A percentile compares a stretch with the other conserved stretches of the same genome.
Evolutionary conservation across 768 basidiomycete species (phyloP).

Genomic region (Suillus ampliporus): DNA sequence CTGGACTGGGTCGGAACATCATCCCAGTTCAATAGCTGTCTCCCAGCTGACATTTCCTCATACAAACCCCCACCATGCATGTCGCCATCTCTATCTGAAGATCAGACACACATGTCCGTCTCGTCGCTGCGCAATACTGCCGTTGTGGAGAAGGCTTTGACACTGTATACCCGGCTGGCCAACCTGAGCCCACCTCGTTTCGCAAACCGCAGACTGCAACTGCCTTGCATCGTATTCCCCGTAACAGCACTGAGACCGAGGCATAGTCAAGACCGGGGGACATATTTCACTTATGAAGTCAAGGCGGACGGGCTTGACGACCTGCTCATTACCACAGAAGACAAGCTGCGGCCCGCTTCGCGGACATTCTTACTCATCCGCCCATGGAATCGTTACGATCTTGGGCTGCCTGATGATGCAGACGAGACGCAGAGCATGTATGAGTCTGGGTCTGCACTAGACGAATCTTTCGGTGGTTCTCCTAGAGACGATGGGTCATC

Average conservation of each 20-base stretch:
- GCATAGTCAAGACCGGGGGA: background rate
- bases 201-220: background rate
- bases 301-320: background rate
- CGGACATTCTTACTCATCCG: background rate
- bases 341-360: background rate
- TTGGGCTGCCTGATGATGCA: background rate
- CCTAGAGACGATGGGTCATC: no score
- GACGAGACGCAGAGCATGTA: no score
- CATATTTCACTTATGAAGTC: background rate
- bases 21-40: constrained; percentile 21
- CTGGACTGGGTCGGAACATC: constrained; percentile 25
- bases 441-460: no score
- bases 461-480: no score
- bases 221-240: background rate
- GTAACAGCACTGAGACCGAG: background rate
- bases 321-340: background rate
- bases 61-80: constrained; percentile 38
- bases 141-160: background rate
- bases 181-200: background rate
- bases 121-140: background rate
- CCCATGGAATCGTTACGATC: background rate
- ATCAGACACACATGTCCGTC: background rate
- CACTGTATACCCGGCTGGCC: background rate
- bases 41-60: constrained; percentile 21
- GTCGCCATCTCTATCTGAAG: background rate